Evolutionary conservation across 1,284 basidiomycete genomes (phyloP).

Genomic region (Waitea zeae): DNA sequence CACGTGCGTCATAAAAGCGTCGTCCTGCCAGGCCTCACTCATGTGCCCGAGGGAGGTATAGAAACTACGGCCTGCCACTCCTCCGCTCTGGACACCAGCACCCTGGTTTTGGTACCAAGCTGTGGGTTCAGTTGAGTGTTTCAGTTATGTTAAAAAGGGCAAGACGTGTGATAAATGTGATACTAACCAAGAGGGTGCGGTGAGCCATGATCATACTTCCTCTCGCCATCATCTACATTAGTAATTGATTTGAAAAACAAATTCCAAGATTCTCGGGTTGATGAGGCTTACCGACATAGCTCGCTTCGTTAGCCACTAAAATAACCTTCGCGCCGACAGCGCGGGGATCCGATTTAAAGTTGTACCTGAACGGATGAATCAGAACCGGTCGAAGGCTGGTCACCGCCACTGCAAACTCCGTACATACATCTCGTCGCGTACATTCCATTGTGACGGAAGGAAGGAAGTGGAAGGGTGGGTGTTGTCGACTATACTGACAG

Average conservation of each 20-base stretch:
- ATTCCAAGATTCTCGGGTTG: slow-evolving; percentile 6
- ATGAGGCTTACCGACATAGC: slow-evolving; percentile 31
- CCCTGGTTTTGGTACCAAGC: slow-evolving; percentile 70
- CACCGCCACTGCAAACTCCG: neutral
- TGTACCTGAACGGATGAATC: slow-evolving; percentile 36
- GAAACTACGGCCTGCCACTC: slow-evolving; percentile 54
- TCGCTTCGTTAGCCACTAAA: slow-evolving; percentile 51
- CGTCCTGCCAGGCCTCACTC: slow-evolving; percentile 52
- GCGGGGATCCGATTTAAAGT: slow-evolving; percentile 65
- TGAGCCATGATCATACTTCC: slow-evolving; percentile 35
- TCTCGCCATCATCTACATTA: slow-evolving; percentile 26
- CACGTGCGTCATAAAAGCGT: slow-evolving; percentile 50
- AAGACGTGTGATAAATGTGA: no score
- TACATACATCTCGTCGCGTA: slow-evolving; percentile 39
- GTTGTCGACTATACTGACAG: slow-evolving; percentile 39
- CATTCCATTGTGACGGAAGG: slow-evolving; percentile 46
- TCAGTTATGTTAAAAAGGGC: neutral
- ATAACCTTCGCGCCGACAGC: slow-evolving; percentile 44
- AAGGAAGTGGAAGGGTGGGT: slow-evolving; percentile 50
- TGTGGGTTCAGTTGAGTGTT: no score
- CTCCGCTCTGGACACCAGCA: slow-evolving; percentile 29
- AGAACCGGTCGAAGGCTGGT: neutral
- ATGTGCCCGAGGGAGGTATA: slow-evolving; percentile 68
- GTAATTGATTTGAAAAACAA: slow-evolving; percentile 4
- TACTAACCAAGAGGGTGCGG: slow-evolving; percentile 45